Base-by-base conservation (phyloP, 345 rosid genomes). In the Ricinus communis region DNA sequence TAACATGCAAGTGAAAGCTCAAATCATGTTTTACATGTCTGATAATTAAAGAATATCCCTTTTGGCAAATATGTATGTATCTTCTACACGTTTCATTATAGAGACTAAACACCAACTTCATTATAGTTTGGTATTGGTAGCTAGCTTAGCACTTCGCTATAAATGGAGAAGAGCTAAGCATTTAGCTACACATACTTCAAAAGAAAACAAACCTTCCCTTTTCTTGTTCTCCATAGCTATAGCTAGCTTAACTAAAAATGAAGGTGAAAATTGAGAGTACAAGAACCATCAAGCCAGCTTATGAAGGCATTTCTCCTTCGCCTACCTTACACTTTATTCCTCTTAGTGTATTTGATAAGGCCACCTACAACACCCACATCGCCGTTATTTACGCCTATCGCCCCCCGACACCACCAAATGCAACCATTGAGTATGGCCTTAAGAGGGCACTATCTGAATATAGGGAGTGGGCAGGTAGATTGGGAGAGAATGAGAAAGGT, bases 261-360 rank as follows among this genome's bases (percentile, higher is more conserved):
- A 77, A 81, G 79, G 76, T 81, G 68, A 81, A 25, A 71, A 57
- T 71, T 21, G 74, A 77, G 57, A 61, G 51, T 33, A 70, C 78
- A 30, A 70, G 70, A 14, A 63, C 22, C 31, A 22, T 77, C 66
- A 71, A 71, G 58, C 84, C 81, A 54, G 36, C 33, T 30, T 67
- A 70, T 13, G 76, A 81, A 31, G 24, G 72, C 47, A 30, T 1
- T 28, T 62, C 67, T 28, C 56, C 70, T 54, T 58, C 60, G 24
- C 31, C 30, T 27, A 18, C 0, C 14, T 14, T n/a, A 56, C n/a
- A 56, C 13, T 56, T 33, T 14, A 56, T 27, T 28, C 61, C 61
- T 56, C 31, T 56, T 5, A 56, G 61, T 27, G 61, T 56, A 2
- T 56, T 56, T 56, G 61, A 72, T 47, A 70, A 62, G 19, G 78